Percentiles rank a stretch among this genome's conserved stretches.
These are phyloP conservation scores for Clathrospora elynae DNA, from an alignment of 2,329 filamentous ascomycete species.

Conservation along the genomic window DNA sequence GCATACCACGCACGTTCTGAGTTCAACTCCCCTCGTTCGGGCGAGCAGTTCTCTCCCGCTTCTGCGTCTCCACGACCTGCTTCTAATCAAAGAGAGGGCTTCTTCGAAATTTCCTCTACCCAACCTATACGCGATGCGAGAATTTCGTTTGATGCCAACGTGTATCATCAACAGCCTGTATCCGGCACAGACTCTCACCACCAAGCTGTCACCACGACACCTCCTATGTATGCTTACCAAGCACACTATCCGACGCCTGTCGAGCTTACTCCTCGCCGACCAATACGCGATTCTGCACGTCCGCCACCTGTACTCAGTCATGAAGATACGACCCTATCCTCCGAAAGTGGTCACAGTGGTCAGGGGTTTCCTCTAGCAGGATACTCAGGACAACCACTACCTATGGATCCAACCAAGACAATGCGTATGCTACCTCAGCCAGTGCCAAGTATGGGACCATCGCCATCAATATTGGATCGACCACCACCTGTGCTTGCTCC, in stretches of 20 bases:
- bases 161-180: constrained; percentile 23
- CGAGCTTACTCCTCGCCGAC: constrained; percentile 41
- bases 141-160: constrained; percentile 24
- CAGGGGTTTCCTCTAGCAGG: constrained; percentile 19
- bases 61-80: constrained; percentile 43
- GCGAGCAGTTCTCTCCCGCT: constrained; percentile 43
- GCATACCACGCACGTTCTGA: constrained; percentile 36
- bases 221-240: constrained; percentile 23
- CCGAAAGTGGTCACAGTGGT: constrained; percentile 41
- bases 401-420: constrained; percentile 41
- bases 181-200: constrained; percentile 25
- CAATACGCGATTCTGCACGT: constrained; percentile 35
- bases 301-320: constrained; percentile 46
- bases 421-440: constrained; percentile 48
- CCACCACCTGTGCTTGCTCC: constrained; percentile 18
- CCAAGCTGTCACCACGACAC: constrained; percentile 24
- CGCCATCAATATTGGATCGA: constrained; percentile 41
- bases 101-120: constrained; percentile 29
- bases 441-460: constrained; percentile 37
- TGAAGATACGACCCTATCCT: constrained; percentile 50
- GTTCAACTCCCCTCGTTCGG: constrained; percentile 41
- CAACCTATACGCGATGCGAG: constrained; percentile 28
- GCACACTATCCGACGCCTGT: constrained; percentile 30
- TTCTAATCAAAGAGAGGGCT: constrained; percentile 31
- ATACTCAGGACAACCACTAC: constrained; percentile 22